A percentile compares a stretch with the other conserved stretches of the same genome.
These are phyloP conservation scores for Suillus occidentalis DNA, from an alignment of 768 basidiomycete genomes.

Conservation along the genomic window DNA sequence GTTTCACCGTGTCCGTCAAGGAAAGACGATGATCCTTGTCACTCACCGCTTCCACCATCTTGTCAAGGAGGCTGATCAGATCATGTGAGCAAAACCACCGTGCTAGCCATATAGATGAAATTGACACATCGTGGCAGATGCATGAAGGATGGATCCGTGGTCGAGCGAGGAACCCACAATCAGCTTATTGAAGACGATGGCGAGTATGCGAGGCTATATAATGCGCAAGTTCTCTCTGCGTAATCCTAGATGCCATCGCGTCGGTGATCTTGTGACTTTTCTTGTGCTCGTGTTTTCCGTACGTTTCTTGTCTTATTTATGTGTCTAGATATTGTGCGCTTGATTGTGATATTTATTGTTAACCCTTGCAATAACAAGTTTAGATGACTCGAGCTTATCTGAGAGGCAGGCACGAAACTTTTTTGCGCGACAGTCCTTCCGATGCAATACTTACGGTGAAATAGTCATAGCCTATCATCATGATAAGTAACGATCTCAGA, in stretches of 20 bases:
- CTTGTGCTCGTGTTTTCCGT: neutral
- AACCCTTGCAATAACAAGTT: neutral
- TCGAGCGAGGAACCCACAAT: conserved; percentile 32
- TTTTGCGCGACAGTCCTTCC: neutral
- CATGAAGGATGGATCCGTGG: conserved; percentile 31
- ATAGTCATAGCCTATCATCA: neutral
- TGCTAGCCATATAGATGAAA: neutral
- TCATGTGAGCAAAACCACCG: conserved; percentile 41
- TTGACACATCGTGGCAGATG: conserved; percentile 21
- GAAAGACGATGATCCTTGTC: conserved; percentile 56
- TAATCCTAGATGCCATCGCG: neutral
- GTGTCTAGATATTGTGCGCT: neutral
- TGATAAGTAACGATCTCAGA: neutral
- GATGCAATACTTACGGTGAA: neutral
- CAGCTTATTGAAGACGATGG: conserved; percentile 25
- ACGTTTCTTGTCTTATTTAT: neutral
- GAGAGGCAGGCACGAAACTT: neutral
- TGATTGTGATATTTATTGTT: neutral
- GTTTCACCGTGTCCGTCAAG: conserved; percentile 37
- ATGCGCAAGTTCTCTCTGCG: conserved; percentile 16
- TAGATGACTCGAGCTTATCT: neutral
- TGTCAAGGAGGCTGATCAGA: conserved; percentile 48
- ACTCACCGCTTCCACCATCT: conserved; percentile 56
- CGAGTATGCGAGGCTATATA: conserved; percentile 30
- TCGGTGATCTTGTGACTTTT: neutral